Evolutionary conservation across 1,139 yeast genomes (phyloP).

Genomic region (Diutina scorzettiae): DNA sequence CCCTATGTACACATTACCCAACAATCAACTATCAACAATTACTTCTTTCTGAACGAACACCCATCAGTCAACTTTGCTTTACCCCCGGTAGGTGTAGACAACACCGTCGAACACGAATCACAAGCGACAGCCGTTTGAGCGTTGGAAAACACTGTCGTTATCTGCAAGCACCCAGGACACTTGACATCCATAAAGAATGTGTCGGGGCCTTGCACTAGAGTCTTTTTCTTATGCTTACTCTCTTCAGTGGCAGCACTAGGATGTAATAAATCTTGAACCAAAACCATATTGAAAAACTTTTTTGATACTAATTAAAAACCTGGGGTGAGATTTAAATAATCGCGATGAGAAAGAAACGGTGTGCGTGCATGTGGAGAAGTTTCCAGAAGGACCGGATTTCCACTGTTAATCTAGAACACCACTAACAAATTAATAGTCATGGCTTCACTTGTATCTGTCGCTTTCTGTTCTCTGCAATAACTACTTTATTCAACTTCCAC

Average conservation of each 20-base stretch:
- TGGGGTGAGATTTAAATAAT: no score
- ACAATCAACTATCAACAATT: no score
- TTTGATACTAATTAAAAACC: no score
- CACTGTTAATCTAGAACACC: no score
- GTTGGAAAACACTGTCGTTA: constrained; percentile 98
- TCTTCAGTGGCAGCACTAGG: constrained; percentile 95
- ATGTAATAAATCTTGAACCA: constrained; percentile 48
- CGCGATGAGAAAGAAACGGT: no score
- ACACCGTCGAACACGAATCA: constrained; percentile 96
- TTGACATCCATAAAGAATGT: constrained; percentile 99
- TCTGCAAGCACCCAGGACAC: constrained; percentile 98
- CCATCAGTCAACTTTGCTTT: constrained; percentile 99
- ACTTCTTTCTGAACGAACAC: constrained; percentile 98
- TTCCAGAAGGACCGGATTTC: no score
- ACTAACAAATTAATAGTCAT: no score
- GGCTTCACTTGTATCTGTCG: no score
- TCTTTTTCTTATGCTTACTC: constrained; percentile 94
- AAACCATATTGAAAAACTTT: constrained; percentile 13
- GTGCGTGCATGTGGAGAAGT: no score
- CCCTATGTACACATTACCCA: no score
- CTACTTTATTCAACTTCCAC: no score
- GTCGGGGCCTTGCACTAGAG: constrained; percentile 95
- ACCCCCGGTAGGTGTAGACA: constrained; percentile 99
- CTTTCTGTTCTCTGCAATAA: no score
- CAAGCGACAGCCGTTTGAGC: constrained; percentile 99